Evolutionary conservation across 345 rosid species (phyloP).

Genomic region (Pistacia vera): DNA sequence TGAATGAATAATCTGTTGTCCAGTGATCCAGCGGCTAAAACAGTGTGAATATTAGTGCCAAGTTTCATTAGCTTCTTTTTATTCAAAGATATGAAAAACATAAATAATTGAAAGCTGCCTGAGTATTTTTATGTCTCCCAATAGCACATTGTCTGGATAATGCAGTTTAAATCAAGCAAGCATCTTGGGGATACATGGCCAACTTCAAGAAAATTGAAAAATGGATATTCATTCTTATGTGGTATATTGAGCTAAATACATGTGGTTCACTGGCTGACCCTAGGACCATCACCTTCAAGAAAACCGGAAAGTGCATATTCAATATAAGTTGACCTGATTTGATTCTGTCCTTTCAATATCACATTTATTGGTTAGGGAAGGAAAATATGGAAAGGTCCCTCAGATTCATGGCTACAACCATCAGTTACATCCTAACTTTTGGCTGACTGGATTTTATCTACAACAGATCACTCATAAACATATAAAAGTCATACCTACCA

Average conservation of each 20-base stretch:
- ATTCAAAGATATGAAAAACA: constrained; percentile 5
- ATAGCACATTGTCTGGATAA: background rate
- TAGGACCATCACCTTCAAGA: too few species aligned
- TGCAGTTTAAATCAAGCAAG: constrained; percentile 2
- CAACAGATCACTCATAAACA: background rate
- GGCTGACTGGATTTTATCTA: constrained; percentile 1
- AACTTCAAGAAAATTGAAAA: background rate
- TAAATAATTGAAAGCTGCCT: background rate
- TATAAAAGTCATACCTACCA: background rate
- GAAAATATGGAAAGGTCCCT: background rate
- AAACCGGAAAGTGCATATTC: too few species aligned
- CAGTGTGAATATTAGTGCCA: constrained; percentile 32
- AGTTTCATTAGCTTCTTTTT: constrained; percentile 9
- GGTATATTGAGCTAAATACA: background rate
- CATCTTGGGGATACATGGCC: background rate
- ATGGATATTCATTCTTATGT: background rate
- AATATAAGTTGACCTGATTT: background rate
- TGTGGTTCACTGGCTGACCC: background rate
- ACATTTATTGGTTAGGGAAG: background rate
- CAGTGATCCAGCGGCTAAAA: constrained; percentile 80
- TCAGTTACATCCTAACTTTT: background rate
- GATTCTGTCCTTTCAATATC: background rate
- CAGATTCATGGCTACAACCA: background rate
- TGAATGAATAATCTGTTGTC: constrained; percentile 39
- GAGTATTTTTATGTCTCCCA: constrained; percentile 5